These are phyloP conservation scores for Reticulascus tulasneorum DNA, from an alignment of 2,329 filamentous ascomycete species.

Conservation along the genomic window DNA sequence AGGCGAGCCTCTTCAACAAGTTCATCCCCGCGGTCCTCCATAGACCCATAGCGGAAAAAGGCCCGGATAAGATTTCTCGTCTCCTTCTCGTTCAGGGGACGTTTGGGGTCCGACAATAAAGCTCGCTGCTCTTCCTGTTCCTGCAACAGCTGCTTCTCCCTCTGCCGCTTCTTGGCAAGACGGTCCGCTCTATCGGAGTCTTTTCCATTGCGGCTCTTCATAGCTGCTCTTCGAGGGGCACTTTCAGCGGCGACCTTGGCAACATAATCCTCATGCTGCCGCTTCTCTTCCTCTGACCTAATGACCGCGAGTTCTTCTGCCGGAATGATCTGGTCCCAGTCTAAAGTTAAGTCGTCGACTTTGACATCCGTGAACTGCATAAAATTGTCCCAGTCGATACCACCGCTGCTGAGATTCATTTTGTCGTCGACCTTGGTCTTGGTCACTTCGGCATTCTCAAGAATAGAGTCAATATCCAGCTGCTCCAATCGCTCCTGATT, in stretches of 20 bases:
- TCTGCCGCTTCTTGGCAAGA: slow-evolving; percentile 61
- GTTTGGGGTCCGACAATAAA: slow-evolving; percentile 74
- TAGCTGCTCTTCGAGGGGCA: slow-evolving; percentile 70
- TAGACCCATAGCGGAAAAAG: slow-evolving; percentile 84
- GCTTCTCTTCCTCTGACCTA: slow-evolving; percentile 83
- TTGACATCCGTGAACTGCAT: slow-evolving; percentile 98
- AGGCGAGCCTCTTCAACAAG: slow-evolving; percentile 85
- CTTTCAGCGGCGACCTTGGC: slow-evolving; percentile 80
- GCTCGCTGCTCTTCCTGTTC: slow-evolving; percentile 71
- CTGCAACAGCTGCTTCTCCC: slow-evolving; percentile 65
- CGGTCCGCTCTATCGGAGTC: slow-evolving; percentile 63
- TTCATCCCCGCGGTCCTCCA: slow-evolving; percentile 84
- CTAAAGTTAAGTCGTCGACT: slow-evolving; percentile 72
- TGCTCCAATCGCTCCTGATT: slow-evolving; percentile 97
- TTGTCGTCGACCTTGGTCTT: slow-evolving; percentile 94
- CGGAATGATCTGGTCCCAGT: slow-evolving; percentile 98
- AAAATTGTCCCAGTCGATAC: slow-evolving; percentile 82
- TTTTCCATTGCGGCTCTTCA: slow-evolving; percentile 50
- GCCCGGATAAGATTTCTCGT: slow-evolving; percentile 87
- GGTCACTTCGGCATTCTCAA: slow-evolving; percentile 95
- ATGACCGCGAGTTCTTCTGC: slow-evolving; percentile 86
- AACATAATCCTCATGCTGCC: slow-evolving; percentile 77
- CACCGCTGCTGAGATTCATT: slow-evolving; percentile 86
- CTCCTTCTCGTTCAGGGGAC: slow-evolving; percentile 90
- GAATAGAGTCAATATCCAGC: slow-evolving; percentile 93